Conservation (phyloP, 2,329 filamentous ascomycete genomes). For the Hypoxylon sp. region DNA sequence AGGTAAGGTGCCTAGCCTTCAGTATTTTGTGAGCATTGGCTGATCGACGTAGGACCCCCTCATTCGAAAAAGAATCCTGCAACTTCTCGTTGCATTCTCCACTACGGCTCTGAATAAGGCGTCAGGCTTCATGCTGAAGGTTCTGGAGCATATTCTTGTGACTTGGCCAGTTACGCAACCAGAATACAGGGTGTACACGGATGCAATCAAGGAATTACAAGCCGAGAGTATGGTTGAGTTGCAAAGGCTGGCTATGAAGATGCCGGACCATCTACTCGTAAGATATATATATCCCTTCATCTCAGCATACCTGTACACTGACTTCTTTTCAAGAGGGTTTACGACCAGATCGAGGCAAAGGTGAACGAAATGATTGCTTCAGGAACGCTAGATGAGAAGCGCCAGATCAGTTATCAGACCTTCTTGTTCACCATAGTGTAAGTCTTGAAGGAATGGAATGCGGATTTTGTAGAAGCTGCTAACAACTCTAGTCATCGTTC, state of each 20-base stretch:
- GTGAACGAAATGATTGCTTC: slow-evolving; percentile 81
- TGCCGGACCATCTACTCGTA: slow-evolving; percentile 87
- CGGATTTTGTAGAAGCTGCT: slow-evolving; percentile 5
- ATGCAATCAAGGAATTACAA: slow-evolving; percentile 89
- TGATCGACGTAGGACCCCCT: slow-evolving; percentile 70
- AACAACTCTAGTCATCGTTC: slow-evolving; percentile 73
- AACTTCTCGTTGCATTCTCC: slow-evolving; percentile 84
- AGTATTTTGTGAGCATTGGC: not conserved
- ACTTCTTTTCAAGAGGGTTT: slow-evolving; percentile 68
- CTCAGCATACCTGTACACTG: slow-evolving; percentile 16
- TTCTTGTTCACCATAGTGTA: slow-evolving; percentile 93
- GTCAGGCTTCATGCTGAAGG: slow-evolving; percentile 82
- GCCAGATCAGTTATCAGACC: slow-evolving; percentile 84
- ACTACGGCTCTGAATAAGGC: slow-evolving; percentile 81
- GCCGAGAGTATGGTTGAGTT: slow-evolving; percentile 85
- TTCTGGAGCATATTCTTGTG: slow-evolving; percentile 89
- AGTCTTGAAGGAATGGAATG: slow-evolving; percentile 35
- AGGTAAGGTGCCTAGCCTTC: slow-evolving; percentile 51
- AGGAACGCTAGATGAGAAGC: slow-evolving; percentile 78
- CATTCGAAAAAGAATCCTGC: slow-evolving; percentile 81
- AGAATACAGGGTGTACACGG: slow-evolving; percentile 77
- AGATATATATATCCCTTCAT: slow-evolving; percentile 38
- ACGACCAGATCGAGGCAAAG: slow-evolving; percentile 83
- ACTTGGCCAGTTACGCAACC: slow-evolving; percentile 79
- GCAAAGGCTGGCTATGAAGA: slow-evolving; percentile 86